Base-by-base conservation (phyloP, 768 basidiomycete species). In the Leccinum uliginosum region DNA sequence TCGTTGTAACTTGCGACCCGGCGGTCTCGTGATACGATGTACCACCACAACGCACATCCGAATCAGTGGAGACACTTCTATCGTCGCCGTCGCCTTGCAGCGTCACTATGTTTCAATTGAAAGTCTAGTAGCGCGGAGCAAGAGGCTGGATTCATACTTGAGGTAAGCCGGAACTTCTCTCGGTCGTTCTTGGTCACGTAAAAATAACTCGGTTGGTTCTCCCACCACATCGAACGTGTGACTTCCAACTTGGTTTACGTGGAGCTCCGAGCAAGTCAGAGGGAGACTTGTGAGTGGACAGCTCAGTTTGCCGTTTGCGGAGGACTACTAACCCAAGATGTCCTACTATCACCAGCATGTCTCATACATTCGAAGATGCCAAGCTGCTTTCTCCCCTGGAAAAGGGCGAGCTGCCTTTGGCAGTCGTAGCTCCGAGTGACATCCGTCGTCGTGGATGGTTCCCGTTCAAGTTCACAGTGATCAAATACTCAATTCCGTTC, bases 381-480 rank as follows among this genome's bases (percentile, higher is more conserved):
- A 65, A 58, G 15, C 59, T 51, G 30, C 53, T 55, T 32, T 55
- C 56, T 52, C 56, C 57, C 43, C 10, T 48, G 48, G 60, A 62
- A 44, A 65, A 67, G 48, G 65, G 60, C 38, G 63, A 55, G 34
- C 52, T 69, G 7, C 65, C 65, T 30, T 51, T 65, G 2, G 51
- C 60, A 30, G n/a, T 29, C 10, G 34, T 49, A 32, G 9, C 35
- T 52, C 43, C 59, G 4, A 53, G 11, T 40, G 14, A 19, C 43
- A 23, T 51, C 9, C 26, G 7, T 53, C 52, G 19, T 23, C 32
- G 29, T 35, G 51, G 29, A 30, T 38, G 29, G 6, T 15, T 21
- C 17, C 27, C 54, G n/a, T 57, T 65, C n/a, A n/a, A n/a, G 14
- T 24, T 56, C 34, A 53, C 58, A 14, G 55, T 38, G 38, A 50